phyloP scores from a whole-genome alignment of 306 rosid species.

The Cicer arietinum region DNA sequence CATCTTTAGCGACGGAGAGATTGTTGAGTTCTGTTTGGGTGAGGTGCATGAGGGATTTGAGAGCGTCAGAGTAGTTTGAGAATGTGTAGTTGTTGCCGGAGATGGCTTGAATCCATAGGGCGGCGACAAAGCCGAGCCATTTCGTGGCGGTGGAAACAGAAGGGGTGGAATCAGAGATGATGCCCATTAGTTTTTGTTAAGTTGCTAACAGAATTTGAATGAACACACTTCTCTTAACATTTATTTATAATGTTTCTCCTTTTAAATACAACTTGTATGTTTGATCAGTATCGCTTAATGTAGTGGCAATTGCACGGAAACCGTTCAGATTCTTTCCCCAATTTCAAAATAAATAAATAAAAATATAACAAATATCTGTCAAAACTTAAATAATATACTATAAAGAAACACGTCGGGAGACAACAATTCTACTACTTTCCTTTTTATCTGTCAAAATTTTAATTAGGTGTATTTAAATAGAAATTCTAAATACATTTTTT shows the following conservation, averaged over 20 bases:
- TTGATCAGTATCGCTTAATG: background rate
- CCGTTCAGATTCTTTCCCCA: background rate
- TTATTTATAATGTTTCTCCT: background rate
- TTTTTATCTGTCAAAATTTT: too few species aligned
- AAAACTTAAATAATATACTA: too few species aligned
- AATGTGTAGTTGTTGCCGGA: slow-evolving; percentile 98
- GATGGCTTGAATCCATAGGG: slow-evolving; percentile 88
- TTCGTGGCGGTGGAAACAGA: slow-evolving; percentile 52
- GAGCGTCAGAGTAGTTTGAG: slow-evolving; percentile 84
- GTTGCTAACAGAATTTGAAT: background rate
- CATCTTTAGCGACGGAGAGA: slow-evolving; percentile 84
- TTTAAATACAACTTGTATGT: too few species aligned
- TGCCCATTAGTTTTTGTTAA: slow-evolving; percentile 49
- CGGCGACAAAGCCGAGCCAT: slow-evolving; percentile 86
- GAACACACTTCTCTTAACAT: background rate
- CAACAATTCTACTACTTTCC: too few species aligned
- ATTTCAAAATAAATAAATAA: too few species aligned
- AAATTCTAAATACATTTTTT: too few species aligned
- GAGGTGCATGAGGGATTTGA: slow-evolving; percentile 81
- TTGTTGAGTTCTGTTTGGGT: slow-evolving; percentile 79
- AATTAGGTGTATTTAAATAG: too few species aligned
- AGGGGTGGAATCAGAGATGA: background rate
- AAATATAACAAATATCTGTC: too few species aligned
- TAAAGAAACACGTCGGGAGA: background rate
- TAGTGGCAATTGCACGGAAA: background rate